Conservation (phyloP, 495 filamentous ascomycete genomes). For the Aspergillus coremiiformis region DNA sequence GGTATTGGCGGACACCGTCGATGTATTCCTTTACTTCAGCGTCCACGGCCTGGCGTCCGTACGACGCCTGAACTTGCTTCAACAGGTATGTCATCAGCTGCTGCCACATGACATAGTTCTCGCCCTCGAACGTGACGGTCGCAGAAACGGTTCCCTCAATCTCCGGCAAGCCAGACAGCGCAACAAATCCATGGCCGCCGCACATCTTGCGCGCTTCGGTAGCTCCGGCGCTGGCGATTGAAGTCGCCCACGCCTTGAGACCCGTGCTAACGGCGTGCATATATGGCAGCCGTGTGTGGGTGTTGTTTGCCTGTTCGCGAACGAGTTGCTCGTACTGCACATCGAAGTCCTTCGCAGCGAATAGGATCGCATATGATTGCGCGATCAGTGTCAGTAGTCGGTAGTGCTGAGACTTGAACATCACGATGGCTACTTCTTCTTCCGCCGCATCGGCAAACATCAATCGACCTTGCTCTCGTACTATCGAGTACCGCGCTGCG, state of each 20-base stretch:
- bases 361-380: background rate
- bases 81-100: conserved; percentile 31
- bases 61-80: conserved; percentile 8
- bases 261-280: background rate
- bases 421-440: background rate
- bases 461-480: background rate
- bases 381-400: background rate
- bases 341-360: background rate
- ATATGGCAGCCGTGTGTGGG: background rate
- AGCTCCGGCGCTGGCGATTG: background rate
- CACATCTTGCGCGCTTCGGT: conserved; percentile 13
- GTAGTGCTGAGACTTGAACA: background rate
- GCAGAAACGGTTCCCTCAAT: conserved; percentile 28
- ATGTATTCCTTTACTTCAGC: background rate
- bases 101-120: conserved; percentile 38
- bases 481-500: background rate
- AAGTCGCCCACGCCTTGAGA: background rate
- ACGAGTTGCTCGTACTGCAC: background rate
- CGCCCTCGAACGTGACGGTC: conserved; percentile 35
- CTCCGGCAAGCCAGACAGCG: conserved; percentile 26
- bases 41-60: background rate
- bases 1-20: background rate
- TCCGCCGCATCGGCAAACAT: background rate
- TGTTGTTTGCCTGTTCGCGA: background rate
- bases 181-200: conserved; percentile 35